A percentile compares a stretch with the other conserved stretches of the same genome.
Conservation (phyloP, 495 filamentous ascomycete genomes). For the Penicillium herquei region DNA sequence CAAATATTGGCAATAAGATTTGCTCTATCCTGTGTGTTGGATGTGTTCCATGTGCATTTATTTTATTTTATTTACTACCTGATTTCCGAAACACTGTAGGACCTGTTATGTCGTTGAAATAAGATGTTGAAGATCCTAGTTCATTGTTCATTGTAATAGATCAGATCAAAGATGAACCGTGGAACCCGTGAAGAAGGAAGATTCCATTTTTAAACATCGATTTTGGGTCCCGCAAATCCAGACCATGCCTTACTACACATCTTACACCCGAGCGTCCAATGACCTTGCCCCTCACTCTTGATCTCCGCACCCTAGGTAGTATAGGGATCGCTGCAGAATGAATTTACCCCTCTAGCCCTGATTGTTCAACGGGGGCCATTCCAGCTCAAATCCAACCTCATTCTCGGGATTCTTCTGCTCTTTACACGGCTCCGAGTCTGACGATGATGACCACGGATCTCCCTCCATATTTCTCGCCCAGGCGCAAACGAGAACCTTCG, state of each 20-base stretch:
- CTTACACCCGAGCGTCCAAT: constrained; percentile 11
- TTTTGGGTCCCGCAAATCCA: constrained; percentile 13
- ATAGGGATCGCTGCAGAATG: constrained; percentile 9
- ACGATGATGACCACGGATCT: constrained; percentile 34
- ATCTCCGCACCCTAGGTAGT: constrained; percentile 18
- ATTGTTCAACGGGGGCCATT: constrained; percentile 7
- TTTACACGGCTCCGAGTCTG: constrained; percentile 19
- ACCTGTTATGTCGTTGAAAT: too few relatives aligned
- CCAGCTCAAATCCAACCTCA: neutral
- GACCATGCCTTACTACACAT: constrained; percentile 1
- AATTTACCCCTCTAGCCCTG: constrained; percentile 10
- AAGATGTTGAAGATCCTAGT: neutral
- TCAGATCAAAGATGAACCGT: neutral
- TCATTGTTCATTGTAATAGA: neutral
- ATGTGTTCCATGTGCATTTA: neutral
- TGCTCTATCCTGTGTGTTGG: constrained; percentile 18
- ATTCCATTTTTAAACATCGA: neutral
- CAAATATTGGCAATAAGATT: constrained; percentile 23
- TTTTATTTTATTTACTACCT: too few relatives aligned
- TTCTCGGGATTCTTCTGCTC: constrained; percentile 7
- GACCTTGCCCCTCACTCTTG: constrained; percentile 21
- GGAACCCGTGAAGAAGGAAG: neutral
- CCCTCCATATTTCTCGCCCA: constrained; percentile 34
- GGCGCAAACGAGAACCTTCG: constrained; percentile 41
- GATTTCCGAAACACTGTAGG: too few relatives aligned